Percentiles rank a stretch among this genome's conserved stretches.
These are phyloP conservation scores for Mycosarcoma maydis DNA, from an alignment of 1,284 basidiomycete genomes.

Conservation along the genomic window DNA sequence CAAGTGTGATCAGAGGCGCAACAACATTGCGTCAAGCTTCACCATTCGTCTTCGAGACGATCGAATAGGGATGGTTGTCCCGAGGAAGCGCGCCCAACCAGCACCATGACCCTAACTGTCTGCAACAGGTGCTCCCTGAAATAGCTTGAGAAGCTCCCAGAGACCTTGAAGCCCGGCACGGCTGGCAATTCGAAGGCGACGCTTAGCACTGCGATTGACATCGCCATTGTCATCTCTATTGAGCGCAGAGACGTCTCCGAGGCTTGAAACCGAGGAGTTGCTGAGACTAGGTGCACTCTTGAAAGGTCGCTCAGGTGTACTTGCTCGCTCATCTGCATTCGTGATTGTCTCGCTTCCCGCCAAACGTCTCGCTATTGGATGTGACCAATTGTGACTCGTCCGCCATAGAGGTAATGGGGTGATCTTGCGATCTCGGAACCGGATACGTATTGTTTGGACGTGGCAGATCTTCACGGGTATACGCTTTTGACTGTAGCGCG, in stretches of 20 bases:
- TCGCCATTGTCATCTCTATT: constrained; percentile 21
- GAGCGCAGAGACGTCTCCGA: constrained; percentile 2
- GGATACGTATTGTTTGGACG: constrained; percentile 1
- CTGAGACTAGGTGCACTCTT: constrained; percentile 17
- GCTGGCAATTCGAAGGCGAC: constrained; percentile 50
- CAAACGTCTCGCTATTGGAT: constrained; percentile 5
- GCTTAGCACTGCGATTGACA: constrained; percentile 42
- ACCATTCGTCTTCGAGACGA: neutral
- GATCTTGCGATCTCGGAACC: neutral
- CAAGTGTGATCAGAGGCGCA: neutral
- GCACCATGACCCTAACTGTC: neutral
- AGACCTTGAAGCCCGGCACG: constrained; percentile 51
- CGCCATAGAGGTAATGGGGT: neutral
- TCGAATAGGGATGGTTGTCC: neutral
- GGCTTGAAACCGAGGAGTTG: constrained; percentile 2
- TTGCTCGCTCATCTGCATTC: neutral
- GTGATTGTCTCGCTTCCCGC: constrained; percentile 2
- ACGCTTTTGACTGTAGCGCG: constrained; percentile 33
- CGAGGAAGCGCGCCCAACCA: neutral
- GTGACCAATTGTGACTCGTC: constrained; percentile 4
- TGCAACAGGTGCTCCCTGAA: constrained; percentile 19
- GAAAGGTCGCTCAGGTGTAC: constrained; percentile 10
- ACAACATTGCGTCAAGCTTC: too few species aligned
- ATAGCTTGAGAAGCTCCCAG: constrained; percentile 41
- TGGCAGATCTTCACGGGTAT: constrained; percentile 7